Evolutionary conservation across 495 filamentous ascomycete species (phyloP), one percentile per base, ranked within the genome.

Genomic region (Neurospora pannonica): DNA sequence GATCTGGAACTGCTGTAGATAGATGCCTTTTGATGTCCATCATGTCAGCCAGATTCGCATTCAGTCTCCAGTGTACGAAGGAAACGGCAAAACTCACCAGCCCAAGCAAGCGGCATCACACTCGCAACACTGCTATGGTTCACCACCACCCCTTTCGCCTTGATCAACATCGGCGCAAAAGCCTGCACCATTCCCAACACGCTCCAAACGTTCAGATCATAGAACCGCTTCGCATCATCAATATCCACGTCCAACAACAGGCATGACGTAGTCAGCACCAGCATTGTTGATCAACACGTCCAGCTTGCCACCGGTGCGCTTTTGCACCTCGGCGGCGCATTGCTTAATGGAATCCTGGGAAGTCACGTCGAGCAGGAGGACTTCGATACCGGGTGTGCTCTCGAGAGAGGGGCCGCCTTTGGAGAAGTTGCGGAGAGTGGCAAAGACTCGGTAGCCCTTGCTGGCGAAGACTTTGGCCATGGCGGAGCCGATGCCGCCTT

Each of bases 241-340:
- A 88, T 74, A 46, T 83, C 78, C 3, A 84, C 76, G 74, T 91
- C 88, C 2, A 85, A 38, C 42, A 87, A 76, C 21, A n/a, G 82
- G 85, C 77, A 84, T 82, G 75, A 78, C 74, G 24, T 82, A 82
- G 37, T 78, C 78, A 21, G 76, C 70, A 9, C 86, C 88, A 40
- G 88, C 87, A 72, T 89, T 89, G 75, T 90, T 90, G 48, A 90
- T 77, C 21, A 90, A 79, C 28, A 86, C 79, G 69, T 88, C 83
- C 5, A 90, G 82, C 21, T 70, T 79, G n/a, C 82, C 80, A 19
- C 75, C 81, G 0, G 83, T 86, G 10, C 73, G 28, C 38, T 76
- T 70, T 10, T 19, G 28, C 19, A 70, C 72, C 21, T 8, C 42
- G 6, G 81, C 78, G 9, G 84, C 81, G 6, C 83, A 82, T 7